These are phyloP conservation scores for Microsporum ferrugineum DNA, from an alignment of 2,329 filamentous ascomycete species.

Conservation along the genomic window DNA sequence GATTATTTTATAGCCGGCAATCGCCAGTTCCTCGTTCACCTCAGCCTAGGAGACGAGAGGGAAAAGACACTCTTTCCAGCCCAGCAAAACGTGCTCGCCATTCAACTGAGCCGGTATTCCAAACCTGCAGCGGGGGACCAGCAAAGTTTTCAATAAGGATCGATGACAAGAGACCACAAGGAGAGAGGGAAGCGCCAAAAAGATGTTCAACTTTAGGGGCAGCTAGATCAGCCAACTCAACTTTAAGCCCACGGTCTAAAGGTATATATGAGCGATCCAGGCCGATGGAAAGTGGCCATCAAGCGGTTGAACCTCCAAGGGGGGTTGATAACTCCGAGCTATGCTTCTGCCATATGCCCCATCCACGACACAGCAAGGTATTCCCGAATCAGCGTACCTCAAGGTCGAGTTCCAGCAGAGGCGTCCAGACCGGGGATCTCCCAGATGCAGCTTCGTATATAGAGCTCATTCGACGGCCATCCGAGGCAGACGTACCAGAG, in stretches of 20 bases:
- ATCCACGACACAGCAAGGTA: constrained; percentile 9
- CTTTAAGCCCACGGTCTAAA: not conserved
- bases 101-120: not conserved
- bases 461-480: not conserved
- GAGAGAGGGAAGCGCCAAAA: not conserved
- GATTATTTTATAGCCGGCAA: not conserved
- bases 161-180: not conserved
- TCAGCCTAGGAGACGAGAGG: not conserved
- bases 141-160: not conserved
- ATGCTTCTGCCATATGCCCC: constrained; percentile 10
- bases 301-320: not conserved
- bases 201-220: not conserved
- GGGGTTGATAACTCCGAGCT: not conserved
- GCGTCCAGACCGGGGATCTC: not conserved
- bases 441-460: not conserved
- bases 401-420: not conserved
- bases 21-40: not conserved
- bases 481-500: not conserved
- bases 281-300: not conserved
- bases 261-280: not conserved
- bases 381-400: not conserved
- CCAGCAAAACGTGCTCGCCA: not conserved
- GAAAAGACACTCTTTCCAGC: not conserved
- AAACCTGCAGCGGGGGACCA: not conserved
- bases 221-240: no score